Base-by-base conservation (phyloP, 257 asterid species). In the Solanum arcanum region DNA sequence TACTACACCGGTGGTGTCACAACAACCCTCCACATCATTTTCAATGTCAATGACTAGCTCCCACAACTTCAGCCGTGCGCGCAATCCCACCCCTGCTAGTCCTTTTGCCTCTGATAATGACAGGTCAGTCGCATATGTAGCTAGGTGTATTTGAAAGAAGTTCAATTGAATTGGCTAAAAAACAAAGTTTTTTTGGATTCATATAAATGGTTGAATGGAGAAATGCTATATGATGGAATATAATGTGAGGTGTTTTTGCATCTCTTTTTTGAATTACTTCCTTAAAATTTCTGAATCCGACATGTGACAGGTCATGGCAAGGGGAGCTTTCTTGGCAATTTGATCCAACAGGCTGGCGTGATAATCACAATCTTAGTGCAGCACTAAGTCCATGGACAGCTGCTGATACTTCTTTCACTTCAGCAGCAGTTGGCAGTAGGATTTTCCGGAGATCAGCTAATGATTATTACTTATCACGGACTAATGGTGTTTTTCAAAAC, bases 241-340 rank as follows among this genome's bases (percentile, higher is more conserved):
- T 35, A n/a, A 73, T 73, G 81, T 37, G 49, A 21, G 47, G 49
- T 73, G 47, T 37, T 73, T 20, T 20, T 73, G 27, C 5, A 35
- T 72, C 3, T 18, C 7, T 9, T 10, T 73, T 20, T 73, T 2
- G 21, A 37, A 33, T 37, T 49, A 37, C 18, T 73, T 20, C 23
- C 29, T 73, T 35, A 21, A 73, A 21, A 5, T 37, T 73, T 37
- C 31, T 37, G 31, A 37, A 21, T 73, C 29, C 18, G 29, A 9
- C 81, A 35, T 14, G 35, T 31, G 95, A 94, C 91, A 72, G 88
- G 89, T 92, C 95, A 9, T 95, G 98, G 98, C 93, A 92, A 59
- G 91, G 91, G 3, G 95, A 90, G 91, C 93, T 95, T 0, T 95
- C 97, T 3, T 95, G 98, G 98, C 96, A 94, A 86, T 85, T 94